Evolutionary conservation across 352 stramenopile species (phyloP), one percentile per base, ranked within the genome.

Genomic region (Phytophthora cactorum): DNA sequence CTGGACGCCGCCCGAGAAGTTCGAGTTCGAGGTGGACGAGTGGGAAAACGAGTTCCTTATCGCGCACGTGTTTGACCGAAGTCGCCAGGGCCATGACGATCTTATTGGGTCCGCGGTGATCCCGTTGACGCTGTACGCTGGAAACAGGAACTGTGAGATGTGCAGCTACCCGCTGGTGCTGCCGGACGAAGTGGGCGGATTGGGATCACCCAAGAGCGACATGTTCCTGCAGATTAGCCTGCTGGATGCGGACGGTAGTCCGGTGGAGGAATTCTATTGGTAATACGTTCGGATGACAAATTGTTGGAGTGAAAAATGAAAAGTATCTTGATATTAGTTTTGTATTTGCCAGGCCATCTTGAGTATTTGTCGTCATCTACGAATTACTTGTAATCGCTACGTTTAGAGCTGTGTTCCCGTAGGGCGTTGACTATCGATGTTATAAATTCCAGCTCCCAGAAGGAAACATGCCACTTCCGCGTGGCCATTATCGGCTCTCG

Each of bases 151-250:
- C 59, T 75, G 72, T 49, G 81, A 90, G 50, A 70, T 88, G 49
- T 92, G 85, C 70, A 84, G 78, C 63, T 92, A 90, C 66, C 84
- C 84, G 56, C 71, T 92, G 36, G 84, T 92, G 57, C 67, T 92
- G 45, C 81, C 84, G 15, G 81, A 90, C 59, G 81, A 90, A 39
- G 59, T 86, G 31, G 80, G 78, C n/a, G 79, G 77, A 0, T 46
- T 83, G 38, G 77, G 83, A 8, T 56, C 76, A 10, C 84, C 80
- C 8, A 77, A 80, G 36, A 92, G 84, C 74, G 78, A 88, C 44
- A 76, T 92, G 50, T 87, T 82, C 53, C 32, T 92, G 52, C 75
- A 89, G 57, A 84, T 92, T 58, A 86, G 66, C 22, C 72, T 92
- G 22, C 73, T 84, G 45, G 81, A 77, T 27, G 71, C 62, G 14